These are phyloP conservation scores for Cucurbita maxima DNA, from an alignment of 306 rosid species.

Conservation along the genomic window DNA sequence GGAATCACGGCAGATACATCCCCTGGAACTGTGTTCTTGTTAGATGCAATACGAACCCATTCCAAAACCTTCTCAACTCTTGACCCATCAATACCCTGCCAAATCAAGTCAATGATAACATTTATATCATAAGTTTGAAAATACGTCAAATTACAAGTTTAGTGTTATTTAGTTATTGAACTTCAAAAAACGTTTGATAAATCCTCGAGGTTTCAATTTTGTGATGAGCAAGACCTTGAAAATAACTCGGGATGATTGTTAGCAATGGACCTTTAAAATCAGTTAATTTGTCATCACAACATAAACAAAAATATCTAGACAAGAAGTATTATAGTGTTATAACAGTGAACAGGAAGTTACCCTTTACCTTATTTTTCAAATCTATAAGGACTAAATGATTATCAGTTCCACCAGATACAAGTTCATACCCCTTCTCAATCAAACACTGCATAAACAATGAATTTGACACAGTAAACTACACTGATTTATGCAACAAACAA, in stretches of 20 bases:
- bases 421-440: slow-evolving; percentile 67
- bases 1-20: slow-evolving; percentile 99
- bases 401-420: slow-evolving; percentile 94
- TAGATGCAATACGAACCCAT: slow-evolving; percentile 79
- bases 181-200: not conserved
- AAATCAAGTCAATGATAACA: not conserved
- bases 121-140: not conserved
- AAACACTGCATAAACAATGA: slow-evolving; percentile 43
- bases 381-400: slow-evolving; percentile 83
- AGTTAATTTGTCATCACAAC: not conserved
- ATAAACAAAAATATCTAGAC: not conserved
- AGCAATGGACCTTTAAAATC: not conserved
- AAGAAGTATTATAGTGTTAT: not conserved
- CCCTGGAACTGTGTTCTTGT: slow-evolving; percentile 94
- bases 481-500: not conserved
- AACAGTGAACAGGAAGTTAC: slow-evolving; percentile 2
- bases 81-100: slow-evolving; percentile 87
- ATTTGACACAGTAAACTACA: not conserved
- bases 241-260: not conserved
- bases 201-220: not conserved
- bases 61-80: slow-evolving; percentile 94
- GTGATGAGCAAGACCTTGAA: not conserved
- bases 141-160: not conserved
- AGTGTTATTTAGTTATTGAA: not conserved
- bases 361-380: slow-evolving; percentile 65